Conservation (phyloP, 176 grass and related monocot species). For the Dactylis glomerata region DNA sequence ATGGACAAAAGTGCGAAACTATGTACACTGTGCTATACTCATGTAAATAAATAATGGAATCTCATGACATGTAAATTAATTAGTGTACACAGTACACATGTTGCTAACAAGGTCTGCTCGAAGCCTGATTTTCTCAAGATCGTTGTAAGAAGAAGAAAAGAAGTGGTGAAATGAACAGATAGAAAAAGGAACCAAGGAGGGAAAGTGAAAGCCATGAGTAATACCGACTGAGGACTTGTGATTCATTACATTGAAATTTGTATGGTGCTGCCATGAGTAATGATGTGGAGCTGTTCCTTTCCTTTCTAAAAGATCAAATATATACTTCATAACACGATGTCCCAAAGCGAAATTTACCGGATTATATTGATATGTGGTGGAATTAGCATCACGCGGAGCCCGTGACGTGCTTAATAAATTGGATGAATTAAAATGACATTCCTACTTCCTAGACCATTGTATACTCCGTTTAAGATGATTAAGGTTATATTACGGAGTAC, state of each 20-base stretch:
- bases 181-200: not conserved
- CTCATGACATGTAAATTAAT: not conserved
- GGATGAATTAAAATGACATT: not conserved
- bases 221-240: not conserved
- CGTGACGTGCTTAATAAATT: not conserved
- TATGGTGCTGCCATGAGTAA: not conserved
- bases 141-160: not conserved
- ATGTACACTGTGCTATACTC: not conserved
- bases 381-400: not conserved
- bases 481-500: not conserved
- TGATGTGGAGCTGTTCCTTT: not conserved
- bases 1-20: not conserved
- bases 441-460: not conserved
- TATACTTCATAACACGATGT: not conserved
- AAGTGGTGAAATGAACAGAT: not conserved
- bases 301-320: not conserved
- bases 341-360: not conserved
- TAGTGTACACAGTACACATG: not conserved
- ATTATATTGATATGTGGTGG: not conserved
- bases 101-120: not conserved
- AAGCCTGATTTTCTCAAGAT: not conserved
- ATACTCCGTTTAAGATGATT: not conserved
- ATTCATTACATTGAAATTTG: not conserved
- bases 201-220: too few species aligned
- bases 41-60: conserved; percentile 27